Percentiles rank a stretch among this genome's conserved stretches.
Evolutionary conservation across 306 rosid genomes (phyloP).

Genomic region (Glycine soja): DNA sequence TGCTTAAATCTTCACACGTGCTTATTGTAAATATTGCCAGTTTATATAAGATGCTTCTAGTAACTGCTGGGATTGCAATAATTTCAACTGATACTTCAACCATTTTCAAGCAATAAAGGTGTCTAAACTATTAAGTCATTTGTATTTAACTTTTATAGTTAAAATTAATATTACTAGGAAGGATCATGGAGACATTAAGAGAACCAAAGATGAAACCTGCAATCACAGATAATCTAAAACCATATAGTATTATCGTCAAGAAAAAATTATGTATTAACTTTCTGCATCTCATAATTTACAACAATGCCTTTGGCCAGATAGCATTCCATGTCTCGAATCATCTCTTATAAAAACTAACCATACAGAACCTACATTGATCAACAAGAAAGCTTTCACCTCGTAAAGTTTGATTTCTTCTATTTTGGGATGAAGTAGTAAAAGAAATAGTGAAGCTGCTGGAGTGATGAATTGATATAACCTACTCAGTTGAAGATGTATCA

Average conservation of each 20-base stretch:
- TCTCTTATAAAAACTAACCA: conserved; percentile 12
- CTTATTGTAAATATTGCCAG: not conserved
- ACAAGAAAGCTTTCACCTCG: conserved; percentile 24
- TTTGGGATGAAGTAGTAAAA: conserved; percentile 4
- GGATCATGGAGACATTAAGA: not conserved
- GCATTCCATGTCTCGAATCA: conserved; percentile 31
- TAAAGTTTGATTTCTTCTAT: not conserved
- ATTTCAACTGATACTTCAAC: not conserved
- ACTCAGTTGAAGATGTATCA: conserved; percentile 19
- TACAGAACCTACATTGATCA: conserved; percentile 36
- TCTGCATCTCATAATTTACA: conserved; percentile 44
- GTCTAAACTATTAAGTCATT: not conserved
- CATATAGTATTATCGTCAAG: not conserved
- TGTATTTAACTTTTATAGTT: not conserved
- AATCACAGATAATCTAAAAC: conserved; percentile 8
- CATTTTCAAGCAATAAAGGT: not conserved
- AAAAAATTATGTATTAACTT: conserved; percentile 5
- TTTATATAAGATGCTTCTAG: no score
- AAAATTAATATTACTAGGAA: not conserved
- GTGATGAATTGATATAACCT: not conserved
- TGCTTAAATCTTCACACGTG: not conserved
- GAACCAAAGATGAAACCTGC: not conserved
- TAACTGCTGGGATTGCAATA: not conserved
- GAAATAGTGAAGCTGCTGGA: conserved; percentile 1
- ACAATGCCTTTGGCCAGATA: conserved; percentile 43